phyloP scores from a whole-genome alignment of 768 basidiomycete genomes.

The Macrolepiota dolichaula region DNA sequence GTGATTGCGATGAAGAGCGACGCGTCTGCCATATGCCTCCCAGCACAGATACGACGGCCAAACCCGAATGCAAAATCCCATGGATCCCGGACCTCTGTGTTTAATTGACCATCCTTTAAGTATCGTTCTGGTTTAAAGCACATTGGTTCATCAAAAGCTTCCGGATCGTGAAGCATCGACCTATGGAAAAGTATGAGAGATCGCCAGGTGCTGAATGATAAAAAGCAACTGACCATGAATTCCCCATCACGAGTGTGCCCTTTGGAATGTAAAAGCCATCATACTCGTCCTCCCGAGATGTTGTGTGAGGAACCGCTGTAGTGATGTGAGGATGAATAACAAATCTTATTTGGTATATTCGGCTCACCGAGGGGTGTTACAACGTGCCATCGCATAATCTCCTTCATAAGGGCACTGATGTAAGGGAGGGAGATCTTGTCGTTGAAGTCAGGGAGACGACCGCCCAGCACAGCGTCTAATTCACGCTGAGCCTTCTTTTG shows the following conservation, averaged over 20 bases:
- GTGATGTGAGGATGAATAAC: not conserved
- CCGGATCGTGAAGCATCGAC: slow-evolving; percentile 23
- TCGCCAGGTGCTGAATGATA: not conserved
- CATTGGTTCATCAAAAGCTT: slow-evolving; percentile 20
- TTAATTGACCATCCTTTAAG: too few relatives aligned
- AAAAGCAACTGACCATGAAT: too few relatives aligned
- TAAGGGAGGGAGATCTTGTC: slow-evolving; percentile 30
- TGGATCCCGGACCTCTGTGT: too few relatives aligned
- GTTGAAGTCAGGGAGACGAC: too few relatives aligned
- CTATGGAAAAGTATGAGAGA: slow-evolving; percentile 11
- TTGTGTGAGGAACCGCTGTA: not conserved
- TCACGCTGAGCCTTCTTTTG: too few relatives aligned
- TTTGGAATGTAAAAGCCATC: too few relatives aligned
- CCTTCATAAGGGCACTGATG: slow-evolving; percentile 30
- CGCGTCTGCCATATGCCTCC: slow-evolving; percentile 14
- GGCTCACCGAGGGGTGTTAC: slow-evolving; percentile 29
- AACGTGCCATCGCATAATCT: slow-evolving; percentile 30
- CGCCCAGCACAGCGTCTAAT: too few relatives aligned
- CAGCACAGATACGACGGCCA: too few relatives aligned
- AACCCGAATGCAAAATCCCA: too few relatives aligned
- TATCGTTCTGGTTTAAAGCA: slow-evolving; percentile 25
- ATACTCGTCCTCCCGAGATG: too few relatives aligned
- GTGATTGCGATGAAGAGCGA: slow-evolving; percentile 15
- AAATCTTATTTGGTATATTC: slow-evolving; percentile 16
- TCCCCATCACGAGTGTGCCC: too few relatives aligned